A percentile compares a stretch with the other conserved stretches of the same genome.
These are phyloP conservation scores for Amaranthus tricolor DNA, from an alignment of 179 eudicot species.

Conservation along the genomic window DNA sequence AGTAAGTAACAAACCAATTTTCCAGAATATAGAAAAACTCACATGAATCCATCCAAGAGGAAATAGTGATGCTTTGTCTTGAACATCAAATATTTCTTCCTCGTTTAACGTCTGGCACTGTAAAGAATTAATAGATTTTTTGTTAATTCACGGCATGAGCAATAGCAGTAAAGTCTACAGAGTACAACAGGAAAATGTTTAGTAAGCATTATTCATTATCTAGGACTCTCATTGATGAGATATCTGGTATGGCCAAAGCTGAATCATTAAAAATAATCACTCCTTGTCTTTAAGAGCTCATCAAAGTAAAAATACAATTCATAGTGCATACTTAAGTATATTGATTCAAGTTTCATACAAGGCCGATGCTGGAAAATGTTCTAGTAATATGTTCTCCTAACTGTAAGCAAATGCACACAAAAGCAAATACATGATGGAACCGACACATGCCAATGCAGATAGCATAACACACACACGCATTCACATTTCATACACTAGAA, in stretches of 20 bases:
- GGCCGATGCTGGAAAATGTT: background rate
- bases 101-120: conserved; percentile 94
- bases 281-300: background rate
- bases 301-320: background rate
- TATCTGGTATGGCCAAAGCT: background rate
- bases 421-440: background rate
- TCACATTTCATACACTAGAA: background rate
- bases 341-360: background rate
- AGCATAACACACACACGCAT: background rate
- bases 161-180: conserved; percentile 2
- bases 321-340: background rate
- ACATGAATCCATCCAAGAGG: conserved; percentile 99
- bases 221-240: background rate
- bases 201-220: background rate
- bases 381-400: background rate
- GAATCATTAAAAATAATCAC: background rate
- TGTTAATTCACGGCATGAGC: conserved; percentile 1
- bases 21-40: conserved; percentile 32
- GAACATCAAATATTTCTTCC: conserved; percentile 96
- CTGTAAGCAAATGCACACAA: background rate
- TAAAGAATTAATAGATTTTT: conserved; percentile 11
- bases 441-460: background rate
- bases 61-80: conserved; percentile 79
- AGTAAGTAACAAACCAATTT: background rate
- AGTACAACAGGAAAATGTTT: background rate